Conservation (phyloP, 768 basidiomycete genomes). For the Clavaria fumosa region DNA sequence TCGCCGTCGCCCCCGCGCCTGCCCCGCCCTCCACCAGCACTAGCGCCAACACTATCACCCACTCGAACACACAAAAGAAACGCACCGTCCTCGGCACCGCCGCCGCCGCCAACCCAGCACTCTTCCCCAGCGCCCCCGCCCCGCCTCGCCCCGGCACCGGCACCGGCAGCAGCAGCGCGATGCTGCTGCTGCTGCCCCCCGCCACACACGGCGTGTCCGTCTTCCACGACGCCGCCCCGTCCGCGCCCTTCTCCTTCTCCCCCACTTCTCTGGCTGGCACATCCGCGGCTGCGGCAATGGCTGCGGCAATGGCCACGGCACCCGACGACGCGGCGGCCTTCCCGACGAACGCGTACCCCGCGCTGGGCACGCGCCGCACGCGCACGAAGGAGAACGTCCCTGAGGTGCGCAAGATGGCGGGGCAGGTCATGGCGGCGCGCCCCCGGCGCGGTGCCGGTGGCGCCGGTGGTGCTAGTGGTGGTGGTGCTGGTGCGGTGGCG, state of each 20-base stretch:
- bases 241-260: too few species aligned
- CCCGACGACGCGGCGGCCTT: conserved; percentile 19
- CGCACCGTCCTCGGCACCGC: conserved; percentile 24
- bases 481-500: too few species aligned
- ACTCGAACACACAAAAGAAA: conserved; percentile 21
- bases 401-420: conserved; percentile 51
- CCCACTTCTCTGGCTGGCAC: background rate
- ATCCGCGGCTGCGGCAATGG: conserved; percentile 19
- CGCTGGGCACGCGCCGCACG: conserved; percentile 62
- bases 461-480: too few species aligned
- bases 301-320: conserved; percentile 22
- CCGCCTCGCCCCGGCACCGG: too few species aligned
- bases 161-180: too few species aligned
- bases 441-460: too few species aligned
- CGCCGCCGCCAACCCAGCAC: too few species aligned
- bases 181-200: too few species aligned
- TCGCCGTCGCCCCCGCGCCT: conserved; percentile 23
- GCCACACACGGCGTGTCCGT: too few species aligned
- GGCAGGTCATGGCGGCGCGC: conserved; percentile 53
- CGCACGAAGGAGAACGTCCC: conserved; percentile 68
- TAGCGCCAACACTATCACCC: conserved; percentile 17
- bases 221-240: too few species aligned
- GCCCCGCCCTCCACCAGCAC: too few species aligned
- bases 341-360: conserved; percentile 42
- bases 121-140: too few species aligned